Evolutionary conservation across 371 early-diverging fungal species (phyloP).

Genomic region (Mucor irregularis): DNA sequence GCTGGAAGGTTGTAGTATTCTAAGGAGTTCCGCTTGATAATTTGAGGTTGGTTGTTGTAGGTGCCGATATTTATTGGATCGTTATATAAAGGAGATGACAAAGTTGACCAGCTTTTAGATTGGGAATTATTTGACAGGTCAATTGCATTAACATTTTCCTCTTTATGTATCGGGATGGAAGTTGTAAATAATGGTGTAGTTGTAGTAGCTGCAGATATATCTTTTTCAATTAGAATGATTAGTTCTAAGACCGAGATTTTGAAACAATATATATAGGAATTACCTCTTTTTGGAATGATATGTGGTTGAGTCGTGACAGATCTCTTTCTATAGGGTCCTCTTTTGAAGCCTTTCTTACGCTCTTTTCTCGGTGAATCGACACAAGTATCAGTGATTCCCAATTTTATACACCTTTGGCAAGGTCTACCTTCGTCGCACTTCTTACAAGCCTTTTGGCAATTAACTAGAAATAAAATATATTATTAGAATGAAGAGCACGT

Average conservation of each 20-base stretch:
- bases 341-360: constrained; percentile 81
- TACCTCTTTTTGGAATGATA: not conserved
- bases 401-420: constrained; percentile 83
- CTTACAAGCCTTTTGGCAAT: constrained; percentile 92
- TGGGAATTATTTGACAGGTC: no score
- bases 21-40: no score
- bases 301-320: not conserved
- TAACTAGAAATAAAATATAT: constrained; percentile 45
- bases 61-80: no score
- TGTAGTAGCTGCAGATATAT: not conserved
- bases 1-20: no score
- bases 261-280: not conserved
- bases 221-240: not conserved
- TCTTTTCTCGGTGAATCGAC: constrained; percentile 81
- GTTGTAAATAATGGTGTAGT: not conserved
- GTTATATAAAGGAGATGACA: no score
- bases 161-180: not conserved
- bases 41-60: no score
- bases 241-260: not conserved
- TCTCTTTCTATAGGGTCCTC: constrained; percentile 69
- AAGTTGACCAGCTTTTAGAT: no score
- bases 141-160: no score
- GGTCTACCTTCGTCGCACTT: constrained; percentile 90
- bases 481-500: not conserved
- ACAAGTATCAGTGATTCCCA: constrained; percentile 73